Evolutionary conservation across 1,139 yeast genomes (phyloP), one percentile per base, ranked within the genome.

Genomic region (Scheffersomyces cryptocercus): DNA sequence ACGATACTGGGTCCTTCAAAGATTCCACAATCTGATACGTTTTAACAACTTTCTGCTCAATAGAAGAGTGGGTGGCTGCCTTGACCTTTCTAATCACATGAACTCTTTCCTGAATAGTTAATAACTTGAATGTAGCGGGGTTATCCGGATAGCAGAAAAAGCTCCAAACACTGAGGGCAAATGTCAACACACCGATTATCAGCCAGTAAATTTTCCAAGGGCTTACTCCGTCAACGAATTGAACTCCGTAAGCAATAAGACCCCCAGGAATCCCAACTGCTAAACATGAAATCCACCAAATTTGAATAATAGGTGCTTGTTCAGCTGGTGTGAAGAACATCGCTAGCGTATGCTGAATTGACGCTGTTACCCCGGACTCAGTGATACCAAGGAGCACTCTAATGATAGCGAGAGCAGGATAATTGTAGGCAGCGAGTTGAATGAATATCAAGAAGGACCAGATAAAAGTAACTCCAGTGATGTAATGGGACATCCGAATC

Each of bases 311-410:
- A 20, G 26, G 26, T 20, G 26, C 26, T 20, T 20, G 26, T 20
- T 20, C 26, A 6, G 26, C 26, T 20, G 26, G 26, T n/a, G 70
- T 58, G 46, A 67, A 75, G 50, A 74, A 75, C 2, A 75, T 43
- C 13, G 79, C 79, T 28, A 69, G 70, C 24, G 68, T 61, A n/a
- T 60, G 50, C 16, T 68, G 58, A 16, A 72, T 60, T 5, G 72
- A 66, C 39, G 66, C 62, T 20, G 26, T 20, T 3, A 20, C 26
- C 26, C 26, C 26, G 10, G 77, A 59, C 51, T 75, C 81, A n/a
- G 68, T 64, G 45, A 73, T 56, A 2, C 81, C 81, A 26, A 76
- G 59, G 53, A 73, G 70, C 54, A 76, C 74, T 48, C 81, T 58
- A 28, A 73, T 47, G 2, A 62, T 69, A 16, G 65, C 55, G 0